A percentile compares a stretch with the other conserved stretches of the same genome.
Evolutionary conservation across 2,329 filamentous ascomycete species (phyloP).

Genomic region (Venturia nashicola): DNA sequence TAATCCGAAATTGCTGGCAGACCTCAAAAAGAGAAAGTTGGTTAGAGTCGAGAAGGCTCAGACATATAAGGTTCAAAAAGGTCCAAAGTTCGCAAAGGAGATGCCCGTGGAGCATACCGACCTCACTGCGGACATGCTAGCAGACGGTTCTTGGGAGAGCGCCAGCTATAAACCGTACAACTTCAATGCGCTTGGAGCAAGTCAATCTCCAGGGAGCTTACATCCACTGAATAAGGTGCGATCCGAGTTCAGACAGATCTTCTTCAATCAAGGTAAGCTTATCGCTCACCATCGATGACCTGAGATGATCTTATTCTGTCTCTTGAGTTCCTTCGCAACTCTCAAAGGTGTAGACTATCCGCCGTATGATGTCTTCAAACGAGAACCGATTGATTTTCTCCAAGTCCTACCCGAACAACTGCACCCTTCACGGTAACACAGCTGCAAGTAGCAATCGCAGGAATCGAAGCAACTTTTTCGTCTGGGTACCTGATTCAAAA

Average conservation of each 20-base stretch:
- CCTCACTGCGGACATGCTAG: constrained; percentile 84
- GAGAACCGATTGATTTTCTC: too few relatives aligned
- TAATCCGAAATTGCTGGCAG: constrained; percentile 64
- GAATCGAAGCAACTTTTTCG: too few relatives aligned
- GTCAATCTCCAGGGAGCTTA: constrained; percentile 35
- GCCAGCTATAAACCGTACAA: constrained; percentile 65
- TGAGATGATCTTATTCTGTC: too few relatives aligned
- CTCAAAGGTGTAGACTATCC: too few relatives aligned
- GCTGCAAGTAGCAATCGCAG: too few relatives aligned
- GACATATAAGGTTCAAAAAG: constrained; percentile 73
- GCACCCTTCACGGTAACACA: too few relatives aligned
- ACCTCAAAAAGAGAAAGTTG: constrained; percentile 87
- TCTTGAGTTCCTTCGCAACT: too few relatives aligned
- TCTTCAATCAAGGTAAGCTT: constrained; percentile 72
- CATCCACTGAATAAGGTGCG: constrained; percentile 78
- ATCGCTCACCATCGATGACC: too few relatives aligned
- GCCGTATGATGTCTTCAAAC: too few relatives aligned
- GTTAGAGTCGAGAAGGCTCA: constrained; percentile 74
- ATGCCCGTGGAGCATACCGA: constrained; percentile 91
- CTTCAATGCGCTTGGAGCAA: constrained; percentile 59
- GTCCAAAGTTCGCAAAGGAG: constrained; percentile 75
- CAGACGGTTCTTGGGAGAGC: constrained; percentile 60
- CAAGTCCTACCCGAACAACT: too few relatives aligned
- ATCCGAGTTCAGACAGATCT: constrained; percentile 91
- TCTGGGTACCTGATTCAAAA: too few relatives aligned